Base-by-base conservation (phyloP, 495 filamentous ascomycete genomes). In the Echria macrotheca region DNA sequence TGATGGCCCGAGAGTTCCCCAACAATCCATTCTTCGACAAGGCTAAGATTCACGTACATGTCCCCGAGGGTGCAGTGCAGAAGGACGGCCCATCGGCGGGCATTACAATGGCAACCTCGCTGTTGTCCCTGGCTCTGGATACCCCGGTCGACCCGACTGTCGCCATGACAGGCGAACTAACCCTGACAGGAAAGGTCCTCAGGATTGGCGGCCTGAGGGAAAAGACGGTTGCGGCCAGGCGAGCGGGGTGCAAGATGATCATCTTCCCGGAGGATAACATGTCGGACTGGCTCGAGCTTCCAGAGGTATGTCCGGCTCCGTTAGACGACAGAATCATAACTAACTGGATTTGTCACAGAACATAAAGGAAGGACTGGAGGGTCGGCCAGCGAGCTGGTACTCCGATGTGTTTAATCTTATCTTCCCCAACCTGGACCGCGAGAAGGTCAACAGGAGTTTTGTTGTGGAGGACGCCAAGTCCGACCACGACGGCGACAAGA, bases 141-240 rank as follows among this genome's bases (percentile, higher is more conserved):
- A 74, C 78, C 50, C 75, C 82, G 21, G 71, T 99, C 31, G 79
- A 91, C 60, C 85, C 89, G 2, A 88, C 87, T 21, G 83, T 97
- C 60, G 91, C 94, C 40, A 99, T 99, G 94, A 99, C 94, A 17
- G 94, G 94, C 55, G 94, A 99, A 70, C 70, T 99, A 55, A 99
- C 94, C 0, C 86, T 99, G 42, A 99, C 94, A 17, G 94, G 94
- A 23, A 97, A 97, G 69, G 91, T 99, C 5, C 71, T 99, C 46
- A 78, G 94, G 58, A 99, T 99, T 70, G 94, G 94, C 21, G 94
- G 94, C 0, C 70, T 99, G 58, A 76, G 94, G 47, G 94, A 99
- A 77, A 99, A 99, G 81, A 95, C 93, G n/a, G 93, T 99, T 43
- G 94, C 94, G 40, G 94, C 94, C 41, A 78, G 91, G 54, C 78